Conservation (phyloP, 2,329 filamentous ascomycete species). For the Penicillium sp. region DNA sequence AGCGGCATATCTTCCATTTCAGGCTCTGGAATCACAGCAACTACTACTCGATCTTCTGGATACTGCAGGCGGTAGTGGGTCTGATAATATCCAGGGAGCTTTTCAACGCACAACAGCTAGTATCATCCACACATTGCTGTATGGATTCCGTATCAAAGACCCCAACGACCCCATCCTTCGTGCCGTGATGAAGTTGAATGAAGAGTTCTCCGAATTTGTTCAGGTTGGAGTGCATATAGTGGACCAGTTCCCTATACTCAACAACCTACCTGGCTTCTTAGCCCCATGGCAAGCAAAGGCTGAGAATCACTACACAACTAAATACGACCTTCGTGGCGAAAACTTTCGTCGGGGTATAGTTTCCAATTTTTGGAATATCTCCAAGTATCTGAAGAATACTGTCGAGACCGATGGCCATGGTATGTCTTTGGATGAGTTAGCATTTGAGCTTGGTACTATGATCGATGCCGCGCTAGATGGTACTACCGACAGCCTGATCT, state of each 20-base stretch:
- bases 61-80: background rate
- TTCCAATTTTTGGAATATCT: background rate
- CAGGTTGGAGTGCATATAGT: conserved; percentile 48
- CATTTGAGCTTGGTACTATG: conserved; percentile 46
- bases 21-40: conserved; percentile 14
- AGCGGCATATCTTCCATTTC: conserved; percentile 13
- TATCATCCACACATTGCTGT: conserved; percentile 13
- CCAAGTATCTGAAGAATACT: background rate
- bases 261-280: conserved; percentile 45
- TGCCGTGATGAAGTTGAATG: conserved; percentile 37
- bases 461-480: conserved; percentile 53
- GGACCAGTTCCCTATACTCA: conserved; percentile 47
- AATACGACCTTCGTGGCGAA: conserved; percentile 17
- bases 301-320: conserved; percentile 13
- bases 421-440: conserved; percentile 46
- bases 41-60: conserved; percentile 12
- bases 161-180: conserved; percentile 8
- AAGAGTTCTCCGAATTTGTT: conserved; percentile 47
- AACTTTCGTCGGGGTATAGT: conserved; percentile 7
- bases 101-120: conserved; percentile 13
- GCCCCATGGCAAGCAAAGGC: conserved; percentile 47
- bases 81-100: conserved; percentile 4
- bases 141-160: conserved; percentile 21
- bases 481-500: conserved; percentile 26
- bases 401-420: conserved; percentile 39